Conservation (phyloP, 495 filamentous ascomycete genomes). For the Tuber microsphaerosporum region DNA sequence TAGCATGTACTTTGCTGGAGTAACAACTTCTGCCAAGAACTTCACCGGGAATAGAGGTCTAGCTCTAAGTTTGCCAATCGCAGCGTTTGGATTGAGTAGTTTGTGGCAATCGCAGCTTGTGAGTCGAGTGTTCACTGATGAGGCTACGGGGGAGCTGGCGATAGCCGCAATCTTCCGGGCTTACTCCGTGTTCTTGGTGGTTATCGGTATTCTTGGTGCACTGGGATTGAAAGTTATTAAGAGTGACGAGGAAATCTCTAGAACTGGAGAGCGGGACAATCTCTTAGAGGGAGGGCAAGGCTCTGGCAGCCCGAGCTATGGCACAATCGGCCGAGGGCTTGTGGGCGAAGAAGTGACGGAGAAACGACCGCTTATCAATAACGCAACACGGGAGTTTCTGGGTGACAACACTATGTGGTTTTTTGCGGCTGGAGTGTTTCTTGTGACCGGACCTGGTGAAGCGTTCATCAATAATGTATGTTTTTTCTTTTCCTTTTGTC, state of each 20-base stretch:
- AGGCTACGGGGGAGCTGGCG: constrained; percentile 63
- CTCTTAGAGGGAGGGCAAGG: constrained; percentile 22
- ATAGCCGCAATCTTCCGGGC: constrained; percentile 84
- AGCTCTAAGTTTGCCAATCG: constrained; percentile 85
- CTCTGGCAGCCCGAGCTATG: constrained; percentile 13
- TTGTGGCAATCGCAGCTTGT: constrained; percentile 94
- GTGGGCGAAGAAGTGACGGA: constrained; percentile 43
- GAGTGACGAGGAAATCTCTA: constrained; percentile 47
- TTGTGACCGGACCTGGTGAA: constrained; percentile 90
- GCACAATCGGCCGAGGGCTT: constrained; percentile 10
- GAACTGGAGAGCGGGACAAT: constrained; percentile 49
- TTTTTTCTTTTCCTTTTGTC: neutral
- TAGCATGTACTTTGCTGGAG: constrained; percentile 77
- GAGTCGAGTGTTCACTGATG: constrained; percentile 66
- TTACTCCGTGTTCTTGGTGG: constrained; percentile 59
- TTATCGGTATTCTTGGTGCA: constrained; percentile 65
- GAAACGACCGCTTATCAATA: constrained; percentile 67
- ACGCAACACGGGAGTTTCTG: constrained; percentile 76
- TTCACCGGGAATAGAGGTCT: constrained; percentile 78
- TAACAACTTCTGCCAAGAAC: constrained; percentile 96
- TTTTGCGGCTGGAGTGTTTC: constrained; percentile 85
- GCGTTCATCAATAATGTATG: constrained; percentile 86
- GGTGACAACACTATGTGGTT: constrained; percentile 91
- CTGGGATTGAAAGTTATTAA: constrained; percentile 58
- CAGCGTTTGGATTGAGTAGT: constrained; percentile 82